phyloP scores from a whole-genome alignment of 305 asterid genomes.

The Fraxinus albicans region DNA sequence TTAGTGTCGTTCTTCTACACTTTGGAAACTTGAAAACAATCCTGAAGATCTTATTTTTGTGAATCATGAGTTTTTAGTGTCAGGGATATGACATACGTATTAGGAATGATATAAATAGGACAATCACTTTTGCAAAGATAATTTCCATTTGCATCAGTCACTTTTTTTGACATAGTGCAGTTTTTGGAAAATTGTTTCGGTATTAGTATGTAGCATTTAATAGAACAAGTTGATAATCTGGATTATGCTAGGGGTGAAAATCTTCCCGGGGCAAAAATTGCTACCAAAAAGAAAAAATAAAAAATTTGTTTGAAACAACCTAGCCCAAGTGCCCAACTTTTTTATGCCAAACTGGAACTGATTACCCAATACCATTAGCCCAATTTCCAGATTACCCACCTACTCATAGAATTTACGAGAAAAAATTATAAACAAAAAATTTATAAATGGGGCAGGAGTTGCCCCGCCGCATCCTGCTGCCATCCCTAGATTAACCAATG shows the following conservation, averaged over 20 bases:
- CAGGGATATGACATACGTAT: background rate
- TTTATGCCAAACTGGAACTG: background rate
- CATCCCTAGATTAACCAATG: background rate
- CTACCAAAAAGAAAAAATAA: background rate
- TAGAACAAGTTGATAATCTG: background rate
- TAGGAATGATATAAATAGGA: background rate
- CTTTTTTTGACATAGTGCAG: background rate
- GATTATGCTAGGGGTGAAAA: background rate
- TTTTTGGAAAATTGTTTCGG: background rate
- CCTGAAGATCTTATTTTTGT: background rate
- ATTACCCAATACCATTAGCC: background rate
- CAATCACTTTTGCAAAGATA: background rate
- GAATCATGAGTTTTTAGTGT: background rate
- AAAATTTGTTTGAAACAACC: background rate
- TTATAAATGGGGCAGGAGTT: background rate
- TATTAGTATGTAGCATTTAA: background rate
- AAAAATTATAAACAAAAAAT: background rate
- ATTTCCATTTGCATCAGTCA: background rate
- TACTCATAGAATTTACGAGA: background rate
- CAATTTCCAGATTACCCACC: background rate
- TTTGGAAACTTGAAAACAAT: background rate
- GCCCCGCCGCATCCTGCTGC: background rate
- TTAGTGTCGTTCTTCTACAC: background rate
- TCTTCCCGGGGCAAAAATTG: background rate
- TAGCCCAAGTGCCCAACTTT: background rate